A percentile compares a stretch with the other conserved stretches of the same genome.
Evolutionary conservation across 805 yeast species (phyloP).

Genomic region (Lachancea mirantina): DNA sequence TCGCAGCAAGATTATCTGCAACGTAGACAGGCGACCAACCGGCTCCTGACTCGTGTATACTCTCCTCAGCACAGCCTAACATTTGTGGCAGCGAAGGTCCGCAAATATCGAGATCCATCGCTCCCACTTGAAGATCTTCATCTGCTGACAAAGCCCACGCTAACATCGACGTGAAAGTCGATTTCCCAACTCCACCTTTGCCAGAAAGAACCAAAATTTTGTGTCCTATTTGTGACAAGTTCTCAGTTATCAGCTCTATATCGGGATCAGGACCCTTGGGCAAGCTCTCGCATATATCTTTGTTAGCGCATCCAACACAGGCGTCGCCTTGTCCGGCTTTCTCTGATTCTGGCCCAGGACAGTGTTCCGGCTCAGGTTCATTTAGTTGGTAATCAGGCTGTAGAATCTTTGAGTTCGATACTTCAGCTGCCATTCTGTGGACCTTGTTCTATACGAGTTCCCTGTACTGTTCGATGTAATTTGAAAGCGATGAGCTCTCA

Average conservation of each 20-base stretch:
- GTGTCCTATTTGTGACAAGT: constrained; percentile 61
- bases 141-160: constrained; percentile 92
- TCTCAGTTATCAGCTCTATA: constrained; percentile 61
- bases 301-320: constrained; percentile 91
- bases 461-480: background rate
- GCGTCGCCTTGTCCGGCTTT: constrained; percentile 91
- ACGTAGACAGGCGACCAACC: constrained; percentile 98
- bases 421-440: constrained; percentile 6
- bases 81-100: constrained; percentile 95
- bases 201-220: constrained; percentile 79
- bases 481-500: background rate
- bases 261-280: constrained; percentile 97
- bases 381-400: constrained; percentile 31
- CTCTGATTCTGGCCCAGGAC: constrained; percentile 97
- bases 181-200: constrained; percentile 95
- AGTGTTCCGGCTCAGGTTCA: constrained; percentile 91
- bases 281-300: constrained; percentile 77
- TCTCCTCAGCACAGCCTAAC: constrained; percentile 86
- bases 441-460: background rate
- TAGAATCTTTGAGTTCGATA: constrained; percentile 8
- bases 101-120: constrained; percentile 95
- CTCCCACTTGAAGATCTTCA: constrained; percentile 79
- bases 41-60: constrained; percentile 77
- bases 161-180: constrained; percentile 92
- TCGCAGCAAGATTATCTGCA: constrained; percentile 87